phyloP scores from a whole-genome alignment of 2,329 filamentous ascomycete species.

The Metarhizium album region DNA sequence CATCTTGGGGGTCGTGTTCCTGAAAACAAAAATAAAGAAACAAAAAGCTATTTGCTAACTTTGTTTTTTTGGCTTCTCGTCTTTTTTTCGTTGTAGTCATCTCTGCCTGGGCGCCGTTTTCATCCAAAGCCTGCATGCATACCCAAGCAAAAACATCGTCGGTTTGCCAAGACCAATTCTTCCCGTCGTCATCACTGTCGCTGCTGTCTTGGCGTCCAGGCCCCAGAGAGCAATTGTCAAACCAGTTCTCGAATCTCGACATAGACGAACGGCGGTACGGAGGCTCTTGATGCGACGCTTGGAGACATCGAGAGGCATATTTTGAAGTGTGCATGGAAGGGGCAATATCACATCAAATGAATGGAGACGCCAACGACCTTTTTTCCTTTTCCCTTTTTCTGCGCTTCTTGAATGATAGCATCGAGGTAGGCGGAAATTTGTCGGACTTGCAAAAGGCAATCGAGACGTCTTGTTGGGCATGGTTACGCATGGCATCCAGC shows the following conservation, averaged over 20 bases:
- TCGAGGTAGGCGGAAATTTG: background rate
- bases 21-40: no score
- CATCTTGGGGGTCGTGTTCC: no score
- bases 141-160: background rate
- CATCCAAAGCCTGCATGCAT: background rate
- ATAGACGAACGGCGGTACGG: background rate
- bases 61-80: no score
- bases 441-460: background rate
- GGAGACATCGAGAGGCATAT: background rate
- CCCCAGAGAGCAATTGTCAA: background rate
- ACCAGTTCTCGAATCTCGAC: background rate
- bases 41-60: no score
- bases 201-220: background rate
- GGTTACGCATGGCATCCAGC: background rate
- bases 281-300: background rate
- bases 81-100: background rate
- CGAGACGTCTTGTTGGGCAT: background rate
- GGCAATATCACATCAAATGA: background rate
- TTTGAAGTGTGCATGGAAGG: background rate
- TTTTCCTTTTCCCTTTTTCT: no score
- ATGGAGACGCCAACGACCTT: background rate
- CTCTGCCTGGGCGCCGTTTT: background rate
- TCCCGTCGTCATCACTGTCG: background rate
- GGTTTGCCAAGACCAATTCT: background rate
- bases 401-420: background rate